phyloP scores from a whole-genome alignment of 2,329 filamentous ascomycete genomes.

The Colletotrichum noveboracense region DNA sequence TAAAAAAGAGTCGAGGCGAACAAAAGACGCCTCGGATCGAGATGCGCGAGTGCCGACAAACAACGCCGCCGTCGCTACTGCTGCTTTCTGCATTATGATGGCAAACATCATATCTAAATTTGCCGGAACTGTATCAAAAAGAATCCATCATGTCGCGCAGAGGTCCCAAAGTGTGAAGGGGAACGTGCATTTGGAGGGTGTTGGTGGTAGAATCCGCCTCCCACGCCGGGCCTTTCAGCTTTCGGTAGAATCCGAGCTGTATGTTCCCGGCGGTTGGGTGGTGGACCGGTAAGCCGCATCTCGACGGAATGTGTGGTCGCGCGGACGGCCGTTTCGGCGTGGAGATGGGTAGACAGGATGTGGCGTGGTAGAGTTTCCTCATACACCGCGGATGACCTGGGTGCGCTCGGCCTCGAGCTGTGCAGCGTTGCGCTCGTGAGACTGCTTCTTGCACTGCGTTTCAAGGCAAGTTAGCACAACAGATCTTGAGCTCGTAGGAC shows the following conservation, averaged over 20 bases:
- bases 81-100: slow-evolving; percentile 5
- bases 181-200: neutral
- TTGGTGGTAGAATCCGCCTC: neutral
- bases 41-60: neutral
- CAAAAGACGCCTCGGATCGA: neutral
- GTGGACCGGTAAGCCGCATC: neutral
- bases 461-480: slow-evolving; percentile 36
- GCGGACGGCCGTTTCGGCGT: neutral
- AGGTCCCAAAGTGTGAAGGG: neutral
- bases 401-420: slow-evolving; percentile 93
- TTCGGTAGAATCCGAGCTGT: neutral
- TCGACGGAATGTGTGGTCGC: neutral
- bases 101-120: neutral
- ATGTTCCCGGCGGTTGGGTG: neutral
- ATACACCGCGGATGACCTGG: slow-evolving; percentile 91
- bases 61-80: neutral
- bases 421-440: slow-evolving; percentile 90
- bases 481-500: slow-evolving; percentile 37
- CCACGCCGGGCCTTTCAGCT: neutral
- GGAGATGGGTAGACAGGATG: neutral
- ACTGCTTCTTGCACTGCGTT: slow-evolving; percentile 88
- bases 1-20: neutral
- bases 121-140: slow-evolving; percentile 1
- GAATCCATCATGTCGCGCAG: slow-evolving; percentile 2
- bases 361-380: slow-evolving; percentile 29